phyloP scores from a whole-genome alignment of 1,139 yeast genomes.

The Arxiozyma slooffiae region DNA sequence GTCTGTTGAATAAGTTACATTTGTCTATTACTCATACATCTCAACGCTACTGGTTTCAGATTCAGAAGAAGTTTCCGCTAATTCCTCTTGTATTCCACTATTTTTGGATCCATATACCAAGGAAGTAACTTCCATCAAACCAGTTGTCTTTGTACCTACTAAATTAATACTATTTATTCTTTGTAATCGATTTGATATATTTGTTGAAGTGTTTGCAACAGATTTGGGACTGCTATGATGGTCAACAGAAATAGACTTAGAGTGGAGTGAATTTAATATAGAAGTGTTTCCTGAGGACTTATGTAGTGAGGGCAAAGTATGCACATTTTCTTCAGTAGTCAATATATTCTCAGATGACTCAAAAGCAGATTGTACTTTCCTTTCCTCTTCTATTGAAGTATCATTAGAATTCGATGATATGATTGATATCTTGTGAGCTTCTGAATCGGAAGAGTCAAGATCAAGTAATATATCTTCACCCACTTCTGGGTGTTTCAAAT shows the following conservation, averaged over 20 bases:
- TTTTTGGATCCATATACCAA: too few species aligned
- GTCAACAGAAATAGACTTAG: not conserved
- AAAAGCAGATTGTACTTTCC: not conserved
- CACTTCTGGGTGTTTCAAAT: not conserved
- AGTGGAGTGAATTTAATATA: not conserved
- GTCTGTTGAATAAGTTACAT: not conserved
- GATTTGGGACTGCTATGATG: not conserved
- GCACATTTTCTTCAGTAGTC: not conserved
- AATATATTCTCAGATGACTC: not conserved
- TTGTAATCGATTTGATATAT: not conserved
- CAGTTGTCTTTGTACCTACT: not conserved
- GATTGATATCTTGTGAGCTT: conserved; percentile 3
- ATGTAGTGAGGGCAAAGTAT: not conserved
- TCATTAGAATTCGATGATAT: conserved; percentile 8
- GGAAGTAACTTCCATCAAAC: not conserved
- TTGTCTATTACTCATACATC: not conserved
- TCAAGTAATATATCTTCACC: not conserved
- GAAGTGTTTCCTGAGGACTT: not conserved
- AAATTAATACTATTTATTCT: not conserved
- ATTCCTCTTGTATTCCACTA: not conserved
- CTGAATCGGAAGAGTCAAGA: not conserved
- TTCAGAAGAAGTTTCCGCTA: conserved; percentile 1
- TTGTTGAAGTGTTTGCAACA: not conserved
- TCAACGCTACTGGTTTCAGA: not conserved
- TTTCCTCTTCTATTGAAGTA: not conserved